These are phyloP conservation scores for Craspedostauros australis DNA, from an alignment of 108 stramenopile species.

Conservation along the genomic window DNA sequence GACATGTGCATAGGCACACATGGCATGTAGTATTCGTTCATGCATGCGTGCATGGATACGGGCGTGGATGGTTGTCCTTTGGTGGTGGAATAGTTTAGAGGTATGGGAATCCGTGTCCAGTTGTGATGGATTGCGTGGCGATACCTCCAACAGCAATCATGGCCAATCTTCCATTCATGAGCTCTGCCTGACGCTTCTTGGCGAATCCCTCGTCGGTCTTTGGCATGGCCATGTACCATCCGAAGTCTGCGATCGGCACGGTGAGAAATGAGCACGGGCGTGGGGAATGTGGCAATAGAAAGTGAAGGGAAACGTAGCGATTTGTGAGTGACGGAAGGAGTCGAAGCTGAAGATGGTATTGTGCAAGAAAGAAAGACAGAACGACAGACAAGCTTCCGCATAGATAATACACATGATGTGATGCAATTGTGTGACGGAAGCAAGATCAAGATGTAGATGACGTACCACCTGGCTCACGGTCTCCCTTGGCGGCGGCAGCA, in stretches of 20 bases:
- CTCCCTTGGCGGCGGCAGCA: constrained; percentile 54
- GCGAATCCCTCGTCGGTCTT: constrained; percentile 41
- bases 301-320: neutral
- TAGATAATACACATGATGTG: too few relatives aligned
- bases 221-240: constrained; percentile 27
- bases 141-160: constrained; percentile 93
- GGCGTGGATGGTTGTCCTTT: too few relatives aligned
- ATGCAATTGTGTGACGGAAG: neutral
- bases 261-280: too few relatives aligned
- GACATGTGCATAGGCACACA: too few relatives aligned
- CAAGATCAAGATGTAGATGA: neutral
- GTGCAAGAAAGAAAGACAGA: too few relatives aligned
- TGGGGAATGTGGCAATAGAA: too few relatives aligned
- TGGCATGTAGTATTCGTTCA: too few relatives aligned
- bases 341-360: constrained; percentile 75
- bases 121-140: constrained; percentile 66
- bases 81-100: constrained; percentile 29
- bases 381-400: too few relatives aligned
- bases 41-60: too few relatives aligned
- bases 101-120: constrained; percentile 95
- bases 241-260: constrained; percentile 4
- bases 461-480: constrained; percentile 62
- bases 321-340: constrained; percentile 51
- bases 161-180: constrained; percentile 89
- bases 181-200: constrained; percentile 67